Evolutionary conservation across 169 alveolate genomes (phyloP).

Genomic region (Condylostoma magnum): DNA sequence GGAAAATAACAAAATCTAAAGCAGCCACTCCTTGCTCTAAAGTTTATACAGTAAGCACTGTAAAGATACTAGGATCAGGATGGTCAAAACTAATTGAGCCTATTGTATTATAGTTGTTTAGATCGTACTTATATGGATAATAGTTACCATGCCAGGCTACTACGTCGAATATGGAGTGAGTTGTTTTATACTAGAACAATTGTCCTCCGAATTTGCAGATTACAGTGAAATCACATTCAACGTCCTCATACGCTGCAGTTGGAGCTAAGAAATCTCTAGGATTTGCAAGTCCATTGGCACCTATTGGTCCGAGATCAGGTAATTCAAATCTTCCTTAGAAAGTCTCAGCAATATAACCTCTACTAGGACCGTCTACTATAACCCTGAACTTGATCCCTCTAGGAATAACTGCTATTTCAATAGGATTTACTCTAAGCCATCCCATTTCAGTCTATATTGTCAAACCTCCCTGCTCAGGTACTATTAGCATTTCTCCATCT

Average conservation of each 20-base stretch:
- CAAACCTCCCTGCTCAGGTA: conserved; percentile 71
- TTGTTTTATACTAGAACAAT: conserved; percentile 39
- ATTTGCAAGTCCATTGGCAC: conserved; percentile 80
- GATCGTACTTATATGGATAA: conserved; percentile 72
- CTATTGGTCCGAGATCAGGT: conserved; percentile 88
- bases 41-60: conserved; percentile 65
- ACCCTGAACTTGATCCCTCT: conserved; percentile 74
- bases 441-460: conserved; percentile 70
- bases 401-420: conserved; percentile 63
- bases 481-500: conserved; percentile 81
- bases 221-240: conserved; percentile 37
- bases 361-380: conserved; percentile 32
- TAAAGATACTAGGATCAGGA: conserved; percentile 84
- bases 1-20: conserved; percentile 83
- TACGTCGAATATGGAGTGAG: conserved; percentile 66
- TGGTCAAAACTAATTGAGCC: conserved; percentile 82
- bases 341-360: conserved; percentile 78
- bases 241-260: conserved; percentile 62
- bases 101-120: conserved; percentile 66
- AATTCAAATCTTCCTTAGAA: conserved; percentile 67
- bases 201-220: conserved; percentile 63
- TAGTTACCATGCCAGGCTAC: conserved; percentile 85
- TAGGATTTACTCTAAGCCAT: conserved; percentile 43
- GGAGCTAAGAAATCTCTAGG: conserved; percentile 77
- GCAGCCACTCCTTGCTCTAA: conserved; percentile 82